A percentile compares a stretch with the other conserved stretches of the same genome.
Evolutionary conservation across 768 basidiomycete species (phyloP).

Genomic region (Steccherinum ochraceum): DNA sequence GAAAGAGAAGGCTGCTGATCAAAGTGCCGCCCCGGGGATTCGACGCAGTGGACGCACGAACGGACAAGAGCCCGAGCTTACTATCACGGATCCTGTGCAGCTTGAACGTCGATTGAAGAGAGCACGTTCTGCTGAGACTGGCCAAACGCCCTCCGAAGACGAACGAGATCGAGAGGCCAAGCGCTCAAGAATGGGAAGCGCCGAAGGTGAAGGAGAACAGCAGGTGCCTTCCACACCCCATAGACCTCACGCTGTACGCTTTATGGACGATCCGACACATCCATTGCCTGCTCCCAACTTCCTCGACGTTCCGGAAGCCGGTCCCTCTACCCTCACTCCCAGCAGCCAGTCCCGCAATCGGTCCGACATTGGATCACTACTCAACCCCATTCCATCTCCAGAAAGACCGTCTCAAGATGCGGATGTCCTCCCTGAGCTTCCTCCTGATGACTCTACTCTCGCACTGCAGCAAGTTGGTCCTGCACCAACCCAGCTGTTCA

Average conservation of each 20-base stretch:
- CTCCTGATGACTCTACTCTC: background rate
- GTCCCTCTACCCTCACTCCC: constrained; percentile 11
- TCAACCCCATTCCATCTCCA: constrained; percentile 43
- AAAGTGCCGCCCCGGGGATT: constrained; percentile 40
- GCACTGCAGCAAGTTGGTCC: background rate
- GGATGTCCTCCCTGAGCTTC: constrained; percentile 1
- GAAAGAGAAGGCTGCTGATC: constrained; percentile 30
- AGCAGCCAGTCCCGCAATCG: background rate
- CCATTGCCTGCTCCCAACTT: background rate
- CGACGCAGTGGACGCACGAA: constrained; percentile 70
- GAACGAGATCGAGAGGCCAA: constrained; percentile 53
- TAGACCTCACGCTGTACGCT: constrained; percentile 40
- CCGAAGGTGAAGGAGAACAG: constrained; percentile 27
- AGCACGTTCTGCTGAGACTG: constrained; percentile 52
- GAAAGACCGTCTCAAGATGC: constrained; percentile 18
- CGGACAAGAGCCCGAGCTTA: constrained; percentile 63
- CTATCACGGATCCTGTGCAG: constrained; percentile 63
- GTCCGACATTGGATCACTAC: constrained; percentile 44
- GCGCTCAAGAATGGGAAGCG: constrained; percentile 39
- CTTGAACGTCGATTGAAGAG: constrained; percentile 74
- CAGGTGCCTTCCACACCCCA: constrained; percentile 25
- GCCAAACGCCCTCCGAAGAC: constrained; percentile 45
- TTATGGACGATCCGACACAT: constrained; percentile 31
- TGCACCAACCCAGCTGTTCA: background rate
- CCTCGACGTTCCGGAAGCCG: background rate